Evolutionary conservation across 1,284 basidiomycete genomes (phyloP).

Genomic region (Pseudozyma tsukubaensis): DNA sequence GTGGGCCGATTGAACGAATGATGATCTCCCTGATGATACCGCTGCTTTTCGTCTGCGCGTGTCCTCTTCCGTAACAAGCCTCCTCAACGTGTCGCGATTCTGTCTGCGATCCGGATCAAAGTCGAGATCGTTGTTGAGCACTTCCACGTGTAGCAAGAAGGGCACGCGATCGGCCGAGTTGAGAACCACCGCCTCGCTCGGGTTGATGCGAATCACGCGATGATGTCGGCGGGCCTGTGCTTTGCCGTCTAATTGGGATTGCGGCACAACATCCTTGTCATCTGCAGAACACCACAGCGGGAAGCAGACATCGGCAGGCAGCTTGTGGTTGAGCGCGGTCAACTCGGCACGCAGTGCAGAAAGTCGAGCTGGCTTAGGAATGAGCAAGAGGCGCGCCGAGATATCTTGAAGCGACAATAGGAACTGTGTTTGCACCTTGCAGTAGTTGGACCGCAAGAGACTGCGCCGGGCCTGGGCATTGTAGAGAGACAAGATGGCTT

Average conservation of each 20-base stretch:
- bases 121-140: slow-evolving; percentile 89
- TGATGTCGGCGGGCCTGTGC: slow-evolving; percentile 76
- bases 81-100: slow-evolving; percentile 84
- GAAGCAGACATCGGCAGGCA: slow-evolving; percentile 91
- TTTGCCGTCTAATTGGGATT: slow-evolving; percentile 1
- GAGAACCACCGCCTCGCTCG: slow-evolving; percentile 95
- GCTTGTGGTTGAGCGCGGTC: slow-evolving; percentile 92
- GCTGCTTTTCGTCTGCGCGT: slow-evolving; percentile 66
- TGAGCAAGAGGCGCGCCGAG: slow-evolving; percentile 87
- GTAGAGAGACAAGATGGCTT: slow-evolving; percentile 58
- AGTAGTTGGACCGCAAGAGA: slow-evolving; percentile 74
- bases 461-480: slow-evolving; percentile 50
- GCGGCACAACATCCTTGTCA: slow-evolving; percentile 34
- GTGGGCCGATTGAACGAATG: slow-evolving; percentile 25
- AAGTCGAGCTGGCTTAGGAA: slow-evolving; percentile 92
- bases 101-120: slow-evolving; percentile 86
- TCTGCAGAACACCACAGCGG: slow-evolving; percentile 84
- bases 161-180: slow-evolving; percentile 98
- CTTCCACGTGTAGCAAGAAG: slow-evolving; percentile 91
- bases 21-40: slow-evolving; percentile 21
- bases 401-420: slow-evolving; percentile 90
- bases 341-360: slow-evolving; percentile 94
- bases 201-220: slow-evolving; percentile 94
- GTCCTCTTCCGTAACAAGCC: slow-evolving; percentile 81
- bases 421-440: slow-evolving; percentile 90